These are phyloP conservation scores for Physocladia obscura DNA, from an alignment of 192 early-diverging fungal genomes.

Conservation along the genomic window DNA sequence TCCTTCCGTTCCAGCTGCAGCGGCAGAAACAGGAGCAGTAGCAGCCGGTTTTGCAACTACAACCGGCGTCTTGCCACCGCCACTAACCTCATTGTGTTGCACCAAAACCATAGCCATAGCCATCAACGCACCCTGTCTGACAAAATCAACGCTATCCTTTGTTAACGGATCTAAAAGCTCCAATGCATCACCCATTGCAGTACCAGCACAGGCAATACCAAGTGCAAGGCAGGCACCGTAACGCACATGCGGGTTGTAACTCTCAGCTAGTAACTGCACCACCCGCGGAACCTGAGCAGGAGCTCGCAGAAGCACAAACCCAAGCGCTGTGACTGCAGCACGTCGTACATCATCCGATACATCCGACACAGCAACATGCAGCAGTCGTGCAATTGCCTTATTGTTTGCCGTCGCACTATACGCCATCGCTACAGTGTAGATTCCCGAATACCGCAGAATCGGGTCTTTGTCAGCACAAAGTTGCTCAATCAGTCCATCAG, in stretches of 20 bases:
- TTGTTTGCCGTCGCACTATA: constrained; percentile 98
- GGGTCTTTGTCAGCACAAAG: constrained; percentile 91
- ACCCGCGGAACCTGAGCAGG: constrained; percentile 96
- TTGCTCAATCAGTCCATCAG: constrained; percentile 85
- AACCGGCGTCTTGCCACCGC: constrained; percentile 63
- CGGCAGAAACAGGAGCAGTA: neutral
- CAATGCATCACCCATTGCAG: constrained; percentile 85
- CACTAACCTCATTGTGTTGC: constrained; percentile 82
- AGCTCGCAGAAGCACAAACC: constrained; percentile 90
- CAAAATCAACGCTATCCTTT: constrained; percentile 96
- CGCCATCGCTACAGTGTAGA: constrained; percentile 96
- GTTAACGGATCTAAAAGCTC: constrained; percentile 95
- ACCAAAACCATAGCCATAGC: constrained; percentile 93
- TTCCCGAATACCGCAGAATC: constrained; percentile 92
- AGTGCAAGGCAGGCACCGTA: constrained; percentile 94
- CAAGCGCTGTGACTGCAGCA: constrained; percentile 95
- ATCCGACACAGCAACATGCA: constrained; percentile 97
- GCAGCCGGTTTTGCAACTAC: neutral
- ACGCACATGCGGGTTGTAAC: constrained; percentile 98
- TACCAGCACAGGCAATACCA: constrained; percentile 96
- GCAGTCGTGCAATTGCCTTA: constrained; percentile 86
- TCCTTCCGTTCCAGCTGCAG: neutral
- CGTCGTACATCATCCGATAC: constrained; percentile 99
- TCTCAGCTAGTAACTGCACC: constrained; percentile 95
- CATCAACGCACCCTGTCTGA: constrained; percentile 94